Evolutionary conservation across 192 early-diverging fungal genomes (phyloP).

Genomic region (Geranomyces michiganensis): DNA sequence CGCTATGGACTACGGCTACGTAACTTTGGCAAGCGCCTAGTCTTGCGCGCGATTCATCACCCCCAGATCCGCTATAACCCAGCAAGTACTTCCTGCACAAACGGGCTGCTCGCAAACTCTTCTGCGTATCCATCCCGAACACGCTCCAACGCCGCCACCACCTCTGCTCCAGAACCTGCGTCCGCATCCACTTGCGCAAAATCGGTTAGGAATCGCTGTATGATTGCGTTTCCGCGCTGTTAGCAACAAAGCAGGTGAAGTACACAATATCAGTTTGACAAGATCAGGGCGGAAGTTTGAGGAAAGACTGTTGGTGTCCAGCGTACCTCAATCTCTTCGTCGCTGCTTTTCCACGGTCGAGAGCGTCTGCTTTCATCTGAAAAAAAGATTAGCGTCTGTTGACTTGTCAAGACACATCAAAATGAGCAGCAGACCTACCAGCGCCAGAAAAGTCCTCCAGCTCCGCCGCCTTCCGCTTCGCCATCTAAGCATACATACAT

Average conservation of each 20-base stretch:
- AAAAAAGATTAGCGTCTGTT: conserved; percentile 19
- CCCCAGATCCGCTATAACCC: too few species aligned
- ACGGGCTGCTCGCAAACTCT: conserved; percentile 63
- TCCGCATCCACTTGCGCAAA: conserved; percentile 43
- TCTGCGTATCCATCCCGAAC: conserved; percentile 60
- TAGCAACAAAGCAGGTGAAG: background rate
- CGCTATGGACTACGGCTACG: too few species aligned
- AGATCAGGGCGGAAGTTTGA: too few species aligned
- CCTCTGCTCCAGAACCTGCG: conserved; percentile 41
- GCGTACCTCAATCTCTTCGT: conserved; percentile 52
- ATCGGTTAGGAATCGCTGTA: conserved; percentile 54
- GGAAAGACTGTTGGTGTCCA: too few species aligned
- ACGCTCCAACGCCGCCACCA: conserved; percentile 42
- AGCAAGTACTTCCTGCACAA: conserved; percentile 60
- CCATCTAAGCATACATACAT: conserved; percentile 46
- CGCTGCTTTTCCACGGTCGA: conserved; percentile 39
- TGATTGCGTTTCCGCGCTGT: conserved; percentile 39
- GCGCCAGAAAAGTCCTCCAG: conserved; percentile 76
- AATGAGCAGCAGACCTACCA: background rate
- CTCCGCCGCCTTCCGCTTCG: conserved; percentile 85
- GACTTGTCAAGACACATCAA: background rate
- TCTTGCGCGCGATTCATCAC: too few species aligned
- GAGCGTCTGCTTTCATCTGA: conserved; percentile 11
- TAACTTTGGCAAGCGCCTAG: too few species aligned
- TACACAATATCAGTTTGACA: background rate